These are phyloP conservation scores for Cryphonectria carpinicola DNA, from an alignment of 2,329 filamentous ascomycete species.

Conservation along the genomic window DNA sequence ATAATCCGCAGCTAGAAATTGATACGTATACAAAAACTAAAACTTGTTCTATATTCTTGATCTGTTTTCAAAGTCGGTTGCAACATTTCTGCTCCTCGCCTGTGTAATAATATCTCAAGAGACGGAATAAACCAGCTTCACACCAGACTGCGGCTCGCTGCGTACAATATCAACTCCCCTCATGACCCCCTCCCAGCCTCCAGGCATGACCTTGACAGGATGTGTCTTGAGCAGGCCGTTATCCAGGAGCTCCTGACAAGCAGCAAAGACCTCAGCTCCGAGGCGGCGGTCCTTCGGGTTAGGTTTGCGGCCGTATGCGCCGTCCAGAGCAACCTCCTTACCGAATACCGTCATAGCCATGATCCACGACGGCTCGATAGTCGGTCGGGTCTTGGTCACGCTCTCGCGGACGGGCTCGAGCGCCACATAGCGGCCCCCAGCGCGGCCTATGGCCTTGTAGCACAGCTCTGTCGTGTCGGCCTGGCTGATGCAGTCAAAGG, in stretches of 20 bases:
- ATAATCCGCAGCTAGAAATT: too few relatives aligned
- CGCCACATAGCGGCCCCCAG: constrained; percentile 33
- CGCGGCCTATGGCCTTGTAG: constrained; percentile 40
- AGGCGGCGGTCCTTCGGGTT: neutral
- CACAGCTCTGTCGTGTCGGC: constrained; percentile 39
- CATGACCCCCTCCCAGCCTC: neutral
- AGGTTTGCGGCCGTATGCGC: neutral
- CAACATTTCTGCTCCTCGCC: neutral
- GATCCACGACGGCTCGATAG: constrained; percentile 3
- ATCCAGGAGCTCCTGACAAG: neutral
- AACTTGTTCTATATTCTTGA: too few relatives aligned
- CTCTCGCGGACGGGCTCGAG: constrained; percentile 1
- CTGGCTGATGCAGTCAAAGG: constrained; percentile 43
- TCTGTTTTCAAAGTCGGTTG: neutral
- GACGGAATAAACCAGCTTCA: neutral
- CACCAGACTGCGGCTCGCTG: neutral
- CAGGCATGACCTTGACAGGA: constrained; percentile 1
- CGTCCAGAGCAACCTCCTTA: neutral
- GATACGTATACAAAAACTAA: too few relatives aligned
- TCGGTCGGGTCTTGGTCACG: neutral
- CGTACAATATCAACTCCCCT: neutral
- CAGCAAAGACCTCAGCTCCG: neutral
- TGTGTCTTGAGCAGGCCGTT: neutral
- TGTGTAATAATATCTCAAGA: neutral
- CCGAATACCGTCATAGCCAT: neutral